phyloP scores from a whole-genome alignment of 129 eudicot genomes.

The Calendula officinalis region DNA sequence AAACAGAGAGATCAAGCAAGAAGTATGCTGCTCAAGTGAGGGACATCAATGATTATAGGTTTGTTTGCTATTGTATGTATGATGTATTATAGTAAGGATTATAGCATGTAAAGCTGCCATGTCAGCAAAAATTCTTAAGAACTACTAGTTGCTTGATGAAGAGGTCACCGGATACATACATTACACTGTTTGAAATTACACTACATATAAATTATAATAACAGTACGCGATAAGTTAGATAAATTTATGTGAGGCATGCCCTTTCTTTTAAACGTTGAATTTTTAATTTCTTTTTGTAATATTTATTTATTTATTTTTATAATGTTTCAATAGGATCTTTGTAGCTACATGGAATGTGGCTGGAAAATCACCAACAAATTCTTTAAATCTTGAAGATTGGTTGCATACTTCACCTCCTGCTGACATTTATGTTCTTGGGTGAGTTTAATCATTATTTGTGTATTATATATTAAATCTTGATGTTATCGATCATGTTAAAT shows the following conservation, averaged over 20 bases:
- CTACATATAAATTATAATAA: too few species aligned
- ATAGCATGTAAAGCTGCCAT: too few species aligned
- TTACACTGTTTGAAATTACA: too few species aligned
- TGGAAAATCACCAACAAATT: constrained; percentile 82
- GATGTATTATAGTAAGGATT: too few species aligned
- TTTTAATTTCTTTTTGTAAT: background rate
- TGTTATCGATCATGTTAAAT: background rate
- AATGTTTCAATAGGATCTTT: constrained; percentile 51
- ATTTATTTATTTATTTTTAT: background rate
- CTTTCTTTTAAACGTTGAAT: background rate
- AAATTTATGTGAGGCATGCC: background rate
- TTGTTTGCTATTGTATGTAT: constrained; percentile 19
- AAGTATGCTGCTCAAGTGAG: constrained; percentile 54
- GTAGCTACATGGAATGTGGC: constrained; percentile 99
- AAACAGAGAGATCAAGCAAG: constrained; percentile 53
- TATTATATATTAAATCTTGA: constrained; percentile 4
- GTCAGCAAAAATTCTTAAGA: too few species aligned
- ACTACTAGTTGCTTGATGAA: too few species aligned
- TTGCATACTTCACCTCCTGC: constrained; percentile 91
- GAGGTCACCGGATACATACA: too few species aligned
- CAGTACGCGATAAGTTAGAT: too few species aligned
- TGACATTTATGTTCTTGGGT: constrained; percentile 96
- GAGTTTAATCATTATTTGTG: constrained; percentile 11
- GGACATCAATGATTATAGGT: constrained; percentile 78
- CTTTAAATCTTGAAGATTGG: constrained; percentile 90